Base-by-base conservation (phyloP, 116 monocot species). In the Cymodocea nodosa region DNA sequence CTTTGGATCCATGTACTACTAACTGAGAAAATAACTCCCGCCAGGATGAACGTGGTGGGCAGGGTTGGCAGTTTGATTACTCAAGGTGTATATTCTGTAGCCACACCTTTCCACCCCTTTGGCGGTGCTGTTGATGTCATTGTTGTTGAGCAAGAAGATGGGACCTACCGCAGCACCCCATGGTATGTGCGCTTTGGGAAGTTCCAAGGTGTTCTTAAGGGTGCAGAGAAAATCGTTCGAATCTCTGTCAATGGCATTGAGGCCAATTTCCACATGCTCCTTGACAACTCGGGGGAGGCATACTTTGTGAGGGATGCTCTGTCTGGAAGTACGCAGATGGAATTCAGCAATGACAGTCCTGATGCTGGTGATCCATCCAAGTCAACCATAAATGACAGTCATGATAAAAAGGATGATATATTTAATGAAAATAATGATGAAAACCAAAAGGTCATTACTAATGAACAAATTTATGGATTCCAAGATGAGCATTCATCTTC, bases 161-260 rank as follows among this genome's bases (percentile, higher is more conserved):
- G 94, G 30, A 84, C 84, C 20, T 94, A 84, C 63, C 83, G 90
- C 2, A 90, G 87, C 52, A 90, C 94, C 9, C 94, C 94, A 2
- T 94, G 94, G 94, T 90, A 94, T 60, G 94, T 94, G 59, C 81
- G 90, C 0, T 94, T 94, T 76, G 94, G 94, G 8, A 94, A 94
- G 60, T 94, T 94, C 69, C 90, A 90, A 56, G 94, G 94, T 60
- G 78, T 94, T 59, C 78, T 94, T 22, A 94, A 89, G 67, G 85
- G 82, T 55, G 73, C 82, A 8, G 94, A 94, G 77, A 94, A 90
- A 76, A 50, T 94, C 9, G 90, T 94, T 22, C 72, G 74, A n/a
- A 90, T 94, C 44, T 73, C 81, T 19, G 94, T 94, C 50, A 94
- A 94, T 82, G 87, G 87, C 4, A 71, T 67, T 2, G 90, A 83